Percentiles rank a stretch among this genome's conserved stretches.
These are phyloP conservation scores for Phlebiopsis flavidoalba DNA, from an alignment of 768 basidiomycete genomes.

Conservation along the genomic window DNA sequence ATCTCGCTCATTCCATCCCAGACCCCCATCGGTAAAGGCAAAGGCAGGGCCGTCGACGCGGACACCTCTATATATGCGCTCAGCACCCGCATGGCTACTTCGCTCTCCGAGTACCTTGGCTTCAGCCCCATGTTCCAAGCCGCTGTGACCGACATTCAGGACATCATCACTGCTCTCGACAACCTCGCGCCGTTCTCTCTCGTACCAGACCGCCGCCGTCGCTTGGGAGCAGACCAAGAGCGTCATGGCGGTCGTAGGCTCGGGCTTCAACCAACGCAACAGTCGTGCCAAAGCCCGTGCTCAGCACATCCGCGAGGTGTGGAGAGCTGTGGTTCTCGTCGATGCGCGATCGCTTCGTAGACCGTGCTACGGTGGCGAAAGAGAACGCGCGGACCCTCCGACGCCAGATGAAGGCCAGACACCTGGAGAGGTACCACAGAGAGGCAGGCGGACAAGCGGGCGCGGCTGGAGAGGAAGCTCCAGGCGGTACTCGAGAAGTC, in stretches of 20 bases:
- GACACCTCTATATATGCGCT: conserved; percentile 19
- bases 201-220: conserved; percentile 16
- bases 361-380: conserved; percentile 20
- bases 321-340: conserved; percentile 23
- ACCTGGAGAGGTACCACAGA: background rate
- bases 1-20: conserved; percentile 11
- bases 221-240: conserved; percentile 14
- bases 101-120: conserved; percentile 23
- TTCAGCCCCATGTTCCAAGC: conserved; percentile 10
- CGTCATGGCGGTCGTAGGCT: conserved; percentile 15
- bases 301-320: conserved; percentile 21
- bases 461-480: background rate
- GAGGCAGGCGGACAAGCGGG: conserved; percentile 1
- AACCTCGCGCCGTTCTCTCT: conserved; percentile 20
- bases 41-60: conserved; percentile 17
- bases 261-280: conserved; percentile 22
- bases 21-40: conserved; percentile 15
- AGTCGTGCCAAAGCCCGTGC: conserved; percentile 24
- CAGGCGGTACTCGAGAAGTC: background rate
- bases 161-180: conserved; percentile 24
- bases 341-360: conserved; percentile 20
- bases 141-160: conserved; percentile 17
- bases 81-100: conserved; percentile 19
- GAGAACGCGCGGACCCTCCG: conserved; percentile 23
- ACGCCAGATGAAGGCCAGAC: conserved; percentile 8